Evolutionary conservation across 305 asterid genomes (phyloP).

Genomic region (Fraxinus xanthoxyloides): DNA sequence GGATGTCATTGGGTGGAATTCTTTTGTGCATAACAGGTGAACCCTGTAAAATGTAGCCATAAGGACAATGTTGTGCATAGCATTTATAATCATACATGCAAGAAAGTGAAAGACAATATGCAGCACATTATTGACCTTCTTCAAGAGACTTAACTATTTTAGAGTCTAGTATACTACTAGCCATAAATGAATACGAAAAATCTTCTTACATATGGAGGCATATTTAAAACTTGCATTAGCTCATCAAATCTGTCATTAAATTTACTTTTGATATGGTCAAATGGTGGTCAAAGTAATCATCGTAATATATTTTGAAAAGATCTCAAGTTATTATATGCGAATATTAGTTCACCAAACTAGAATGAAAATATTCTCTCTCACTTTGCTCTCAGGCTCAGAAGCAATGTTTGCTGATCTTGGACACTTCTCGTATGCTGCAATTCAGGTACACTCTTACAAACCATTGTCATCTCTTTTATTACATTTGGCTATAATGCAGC

Average conservation of each 20-base stretch:
- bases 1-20: no score
- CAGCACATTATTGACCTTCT: no score
- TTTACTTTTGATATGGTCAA: not conserved
- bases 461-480: not conserved
- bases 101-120: no score
- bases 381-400: constrained; percentile 31
- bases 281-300: not conserved
- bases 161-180: no score
- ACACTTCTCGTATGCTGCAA: constrained; percentile 89
- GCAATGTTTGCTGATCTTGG: constrained; percentile 45
- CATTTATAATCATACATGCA: no score
- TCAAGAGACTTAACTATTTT: no score
- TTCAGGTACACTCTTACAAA: constrained; percentile 53
- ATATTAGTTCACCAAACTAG: not conserved
- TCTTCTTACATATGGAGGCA: not conserved
- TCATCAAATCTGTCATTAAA: not conserved
- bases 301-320: not conserved
- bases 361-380: not conserved
- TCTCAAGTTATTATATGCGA: not conserved
- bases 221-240: not conserved
- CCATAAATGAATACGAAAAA: no score
- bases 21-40: no score
- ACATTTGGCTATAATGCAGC: constrained; percentile 2
- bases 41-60: no score
- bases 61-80: no score